Conservation (phyloP, 2,329 filamentous ascomycete species). For the Periconia sp. region DNA sequence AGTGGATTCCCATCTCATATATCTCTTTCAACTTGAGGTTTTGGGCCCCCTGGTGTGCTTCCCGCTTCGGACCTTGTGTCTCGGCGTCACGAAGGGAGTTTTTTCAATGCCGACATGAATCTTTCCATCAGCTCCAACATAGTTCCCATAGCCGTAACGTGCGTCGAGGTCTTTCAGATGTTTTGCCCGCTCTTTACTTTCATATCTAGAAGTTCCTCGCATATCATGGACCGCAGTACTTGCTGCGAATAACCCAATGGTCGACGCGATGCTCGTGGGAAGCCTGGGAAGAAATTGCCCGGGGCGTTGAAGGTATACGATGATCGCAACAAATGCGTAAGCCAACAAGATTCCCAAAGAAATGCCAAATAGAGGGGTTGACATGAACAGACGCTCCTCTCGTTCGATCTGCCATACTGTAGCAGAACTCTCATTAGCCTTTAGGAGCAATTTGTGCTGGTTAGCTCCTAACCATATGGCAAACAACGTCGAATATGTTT, state of each 20-base stretch:
- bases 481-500: constrained; percentile 44
- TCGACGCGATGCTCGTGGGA: constrained; percentile 54
- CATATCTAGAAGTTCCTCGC: constrained; percentile 18
- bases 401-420: constrained; percentile 14
- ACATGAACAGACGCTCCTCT: constrained; percentile 54
- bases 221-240: constrained; percentile 49
- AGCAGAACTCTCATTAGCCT: neutral
- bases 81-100: constrained; percentile 40
- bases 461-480: constrained; percentile 50
- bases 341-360: constrained; percentile 47
- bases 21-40: neutral
- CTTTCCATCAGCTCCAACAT: constrained; percentile 49
- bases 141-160: constrained; percentile 53
- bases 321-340: constrained; percentile 48
- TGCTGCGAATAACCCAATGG: constrained; percentile 52
- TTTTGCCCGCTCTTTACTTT: constrained; percentile 14
- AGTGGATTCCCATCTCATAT: neutral
- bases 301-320: constrained; percentile 48
- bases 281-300: constrained; percentile 52
- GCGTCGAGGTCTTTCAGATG: constrained; percentile 17
- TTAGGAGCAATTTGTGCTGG: constrained; percentile 40
- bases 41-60: neutral
- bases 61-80: neutral
- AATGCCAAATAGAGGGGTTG: constrained; percentile 49
- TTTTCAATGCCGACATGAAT: constrained; percentile 55